phyloP scores from a whole-genome alignment of 805 yeast genomes.

The Maudiozyma saulgeensis region DNA sequence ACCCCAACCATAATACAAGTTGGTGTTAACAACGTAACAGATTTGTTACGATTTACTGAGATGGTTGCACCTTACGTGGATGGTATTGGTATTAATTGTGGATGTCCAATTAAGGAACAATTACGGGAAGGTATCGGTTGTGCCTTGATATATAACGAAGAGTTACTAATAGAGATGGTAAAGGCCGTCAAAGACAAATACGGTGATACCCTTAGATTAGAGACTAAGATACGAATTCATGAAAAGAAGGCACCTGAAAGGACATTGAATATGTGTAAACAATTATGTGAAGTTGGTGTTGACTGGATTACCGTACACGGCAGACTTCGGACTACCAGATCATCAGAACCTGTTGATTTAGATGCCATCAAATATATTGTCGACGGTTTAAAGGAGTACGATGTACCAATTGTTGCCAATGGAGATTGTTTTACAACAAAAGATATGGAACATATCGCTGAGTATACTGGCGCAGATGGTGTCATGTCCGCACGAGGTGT shows the following conservation, averaged over 20 bases:
- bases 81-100: slow-evolving; percentile 92
- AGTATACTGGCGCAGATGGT: slow-evolving; percentile 73
- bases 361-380: slow-evolving; percentile 69
- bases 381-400: slow-evolving; percentile 27
- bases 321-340: slow-evolving; percentile 73
- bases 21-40: slow-evolving; percentile 78
- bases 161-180: slow-evolving; percentile 76
- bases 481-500: slow-evolving; percentile 94
- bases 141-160: slow-evolving; percentile 79
- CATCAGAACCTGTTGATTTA: slow-evolving; percentile 71
- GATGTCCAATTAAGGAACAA: slow-evolving; percentile 94
- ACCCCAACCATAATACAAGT: slow-evolving; percentile 76
- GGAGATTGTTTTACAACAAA: slow-evolving; percentile 78
- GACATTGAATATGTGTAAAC: slow-evolving; percentile 61
- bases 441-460: slow-evolving; percentile 56
- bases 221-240: slow-evolving; percentile 88
- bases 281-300: slow-evolving; percentile 79
- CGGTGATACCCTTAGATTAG: slow-evolving; percentile 65
- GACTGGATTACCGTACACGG: slow-evolving; percentile 95
- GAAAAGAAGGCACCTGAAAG: slow-evolving; percentile 46
- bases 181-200: slow-evolving; percentile 66
- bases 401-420: slow-evolving; percentile 87
- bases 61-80: slow-evolving; percentile 88
- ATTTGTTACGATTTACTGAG: slow-evolving; percentile 71
- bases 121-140: slow-evolving; percentile 95